Base-by-base conservation (phyloP, 2,329 filamentous ascomycete species). In the Colletotrichum nymphaeae region DNA sequence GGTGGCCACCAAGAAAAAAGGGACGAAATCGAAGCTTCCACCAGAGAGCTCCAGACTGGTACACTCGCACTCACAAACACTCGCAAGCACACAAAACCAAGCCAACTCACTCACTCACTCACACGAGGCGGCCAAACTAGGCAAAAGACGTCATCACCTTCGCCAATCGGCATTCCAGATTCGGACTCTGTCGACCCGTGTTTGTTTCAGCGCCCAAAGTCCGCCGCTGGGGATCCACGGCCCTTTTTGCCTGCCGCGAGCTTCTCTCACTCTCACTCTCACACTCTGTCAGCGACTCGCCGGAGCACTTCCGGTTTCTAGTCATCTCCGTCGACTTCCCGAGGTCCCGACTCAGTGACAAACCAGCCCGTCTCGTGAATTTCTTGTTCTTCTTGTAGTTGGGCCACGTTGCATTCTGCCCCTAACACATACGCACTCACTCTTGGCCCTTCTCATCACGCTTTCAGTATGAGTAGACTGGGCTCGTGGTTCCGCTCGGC, bases 401-500 rank as follows among this genome's bases (percentile, higher is more conserved):
- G 16, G 19, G 12, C 63, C 22, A 56, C 63, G 30, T 28, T 55
- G 35, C 22, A 32, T 9, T 26, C 53, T 59, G n/a, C 30, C 37
- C 37, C 7, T 19, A 19, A 24, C 1, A 35, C 32, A 35, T 1
- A 35, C 32, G 14, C 22, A n/a, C 24, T 28, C 35, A 35, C 19
- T 12, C 49, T 30, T 28, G 56, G 22, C 46, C 12, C 14, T 42
- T 42, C 37, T 56, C 64, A 19, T 32, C 56, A 53, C 53, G 6
- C 30, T 11, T 63, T 42, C 59, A 57, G 16, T 52, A 88, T 88
- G 87, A 87, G 84, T 79, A 84, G 84, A 67, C 78, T 90, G 30
- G 81, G 85, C 56, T 83, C 84, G 63, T 90, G 88, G 88, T 85
- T 90, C 77, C 86, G 88, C 76, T 84, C 84, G 42, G 79, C 83